Evolutionary conservation across 805 yeast species (phyloP).

Genomic region (Zygoascus ofunaensis): DNA sequence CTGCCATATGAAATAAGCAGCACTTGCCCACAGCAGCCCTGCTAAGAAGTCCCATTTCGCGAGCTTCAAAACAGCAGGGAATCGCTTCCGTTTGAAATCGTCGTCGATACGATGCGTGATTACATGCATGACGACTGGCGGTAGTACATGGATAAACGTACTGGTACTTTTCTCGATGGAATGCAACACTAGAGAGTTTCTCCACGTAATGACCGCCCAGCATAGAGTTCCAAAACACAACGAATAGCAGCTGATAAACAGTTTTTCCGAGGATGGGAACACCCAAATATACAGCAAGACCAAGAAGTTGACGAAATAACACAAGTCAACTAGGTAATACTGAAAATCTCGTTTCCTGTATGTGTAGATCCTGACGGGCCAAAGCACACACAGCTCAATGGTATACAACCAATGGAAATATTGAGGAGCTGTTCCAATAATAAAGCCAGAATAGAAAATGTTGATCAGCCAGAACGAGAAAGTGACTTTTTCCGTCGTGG

Average conservation of each 20-base stretch:
- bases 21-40: slow-evolving; percentile 69
- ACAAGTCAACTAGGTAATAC: slow-evolving; percentile 83
- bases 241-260: slow-evolving; percentile 78
- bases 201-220: slow-evolving; percentile 93
- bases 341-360: slow-evolving; percentile 74
- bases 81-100: slow-evolving; percentile 44
- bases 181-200: slow-evolving; percentile 86
- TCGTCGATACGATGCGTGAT: slow-evolving; percentile 68
- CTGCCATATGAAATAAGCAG: slow-evolving; percentile 86
- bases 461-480: slow-evolving; percentile 64
- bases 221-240: slow-evolving; percentile 82
- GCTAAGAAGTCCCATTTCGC: slow-evolving; percentile 62
- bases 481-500: slow-evolving; percentile 63
- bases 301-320: slow-evolving; percentile 79
- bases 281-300: slow-evolving; percentile 71
- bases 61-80: slow-evolving; percentile 70
- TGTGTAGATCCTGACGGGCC: slow-evolving; percentile 80
- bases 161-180: slow-evolving; percentile 88
- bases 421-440: slow-evolving; percentile 70
- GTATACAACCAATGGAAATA: slow-evolving; percentile 74
- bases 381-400: slow-evolving; percentile 44
- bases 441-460: slow-evolving; percentile 61
- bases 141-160: slow-evolving; percentile 82
- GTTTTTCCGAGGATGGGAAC: slow-evolving; percentile 60
- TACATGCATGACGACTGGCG: slow-evolving; percentile 80